Percentiles rank a stretch among this genome's conserved stretches.
phyloP scores from a whole-genome alignment of 306 rosid species.

The Spatholobus suberectus region DNA sequence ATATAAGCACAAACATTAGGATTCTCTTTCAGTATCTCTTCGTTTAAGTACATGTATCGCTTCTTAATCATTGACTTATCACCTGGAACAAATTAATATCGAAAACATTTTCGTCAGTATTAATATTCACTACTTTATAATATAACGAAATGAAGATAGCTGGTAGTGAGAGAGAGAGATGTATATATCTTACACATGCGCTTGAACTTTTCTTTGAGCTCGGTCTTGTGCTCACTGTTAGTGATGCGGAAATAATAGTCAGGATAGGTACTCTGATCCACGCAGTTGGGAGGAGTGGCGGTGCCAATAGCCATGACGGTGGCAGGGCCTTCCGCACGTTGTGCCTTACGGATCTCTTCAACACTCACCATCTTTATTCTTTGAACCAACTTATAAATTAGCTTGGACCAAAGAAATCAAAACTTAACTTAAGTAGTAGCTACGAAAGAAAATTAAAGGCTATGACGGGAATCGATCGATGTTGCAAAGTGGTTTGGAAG shows the following conservation, averaged over 20 bases:
- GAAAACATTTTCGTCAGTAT: too few relatives aligned
- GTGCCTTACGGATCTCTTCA: constrained; percentile 69
- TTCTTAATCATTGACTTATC: constrained; percentile 47
- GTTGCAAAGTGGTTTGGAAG: not conserved
- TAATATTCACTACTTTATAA: too few relatives aligned
- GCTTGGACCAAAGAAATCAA: not conserved
- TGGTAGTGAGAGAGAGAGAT: too few relatives aligned
- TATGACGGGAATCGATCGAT: too few relatives aligned
- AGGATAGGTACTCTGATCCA: constrained; percentile 59
- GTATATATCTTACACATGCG: constrained; percentile 46
- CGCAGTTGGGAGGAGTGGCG: constrained; percentile 60
- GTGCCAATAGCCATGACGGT: constrained; percentile 70
- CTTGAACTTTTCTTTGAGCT: constrained; percentile 43
- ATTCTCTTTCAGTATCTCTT: constrained; percentile 45
- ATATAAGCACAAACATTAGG: constrained; percentile 37
- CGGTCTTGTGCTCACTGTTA: constrained; percentile 58
- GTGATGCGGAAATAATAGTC: constrained; percentile 70
- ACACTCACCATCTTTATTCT: constrained; percentile 18
- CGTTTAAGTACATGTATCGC: constrained; percentile 38
- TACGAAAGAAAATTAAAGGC: not conserved
- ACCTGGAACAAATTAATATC: constrained; percentile 30
- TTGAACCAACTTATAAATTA: not conserved
- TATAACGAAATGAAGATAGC: too few relatives aligned
- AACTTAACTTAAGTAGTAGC: not conserved
- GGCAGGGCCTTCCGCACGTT: constrained; percentile 69